phyloP scores from a whole-genome alignment of 2,329 filamentous ascomycete genomes.

The Penicillium sclerotigenum region DNA sequence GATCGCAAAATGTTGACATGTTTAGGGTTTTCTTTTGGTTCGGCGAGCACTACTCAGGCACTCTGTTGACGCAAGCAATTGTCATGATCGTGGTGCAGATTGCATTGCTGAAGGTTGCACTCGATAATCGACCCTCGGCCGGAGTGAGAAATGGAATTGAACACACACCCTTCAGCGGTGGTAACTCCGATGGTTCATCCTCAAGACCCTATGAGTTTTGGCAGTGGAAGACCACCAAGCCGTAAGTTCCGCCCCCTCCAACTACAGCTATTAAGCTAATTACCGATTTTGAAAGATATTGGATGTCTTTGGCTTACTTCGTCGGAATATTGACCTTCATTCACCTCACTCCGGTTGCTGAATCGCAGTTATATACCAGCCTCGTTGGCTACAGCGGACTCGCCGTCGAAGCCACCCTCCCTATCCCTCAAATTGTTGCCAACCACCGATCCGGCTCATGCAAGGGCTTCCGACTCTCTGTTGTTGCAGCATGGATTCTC shows the following conservation, averaged over 20 bases:
- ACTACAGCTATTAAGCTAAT: slow-evolving; percentile 6
- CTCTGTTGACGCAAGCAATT: slow-evolving; percentile 58
- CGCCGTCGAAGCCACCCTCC: slow-evolving; percentile 48
- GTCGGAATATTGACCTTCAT: slow-evolving; percentile 48
- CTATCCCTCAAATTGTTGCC: slow-evolving; percentile 47
- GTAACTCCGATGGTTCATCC: slow-evolving; percentile 25
- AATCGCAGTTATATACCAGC: slow-evolving; percentile 43
- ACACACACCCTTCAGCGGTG: slow-evolving; percentile 41
- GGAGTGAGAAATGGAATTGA: slow-evolving; percentile 40
- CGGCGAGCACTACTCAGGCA: slow-evolving; percentile 57
- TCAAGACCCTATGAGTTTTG: slow-evolving; percentile 60
- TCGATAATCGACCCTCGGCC: slow-evolving; percentile 53
- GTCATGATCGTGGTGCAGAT: slow-evolving; percentile 60
- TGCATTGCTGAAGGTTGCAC: slow-evolving; percentile 58
- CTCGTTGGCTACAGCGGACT: slow-evolving; percentile 47
- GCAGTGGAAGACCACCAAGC: slow-evolving; percentile 58
- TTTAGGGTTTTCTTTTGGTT: slow-evolving; percentile 63
- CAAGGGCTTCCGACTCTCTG: slow-evolving; percentile 49
- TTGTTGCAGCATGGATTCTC: slow-evolving; percentile 48
- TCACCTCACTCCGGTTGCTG: slow-evolving; percentile 51
- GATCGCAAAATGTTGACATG: slow-evolving; percentile 3
- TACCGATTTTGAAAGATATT: slow-evolving; percentile 46
- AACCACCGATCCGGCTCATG: slow-evolving; percentile 49
- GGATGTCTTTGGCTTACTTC: slow-evolving; percentile 57
- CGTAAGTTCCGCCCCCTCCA: slow-evolving; percentile 38